phyloP scores from a whole-genome alignment of 2,329 filamentous ascomycete species.

The Phialophora verrucosa region DNA sequence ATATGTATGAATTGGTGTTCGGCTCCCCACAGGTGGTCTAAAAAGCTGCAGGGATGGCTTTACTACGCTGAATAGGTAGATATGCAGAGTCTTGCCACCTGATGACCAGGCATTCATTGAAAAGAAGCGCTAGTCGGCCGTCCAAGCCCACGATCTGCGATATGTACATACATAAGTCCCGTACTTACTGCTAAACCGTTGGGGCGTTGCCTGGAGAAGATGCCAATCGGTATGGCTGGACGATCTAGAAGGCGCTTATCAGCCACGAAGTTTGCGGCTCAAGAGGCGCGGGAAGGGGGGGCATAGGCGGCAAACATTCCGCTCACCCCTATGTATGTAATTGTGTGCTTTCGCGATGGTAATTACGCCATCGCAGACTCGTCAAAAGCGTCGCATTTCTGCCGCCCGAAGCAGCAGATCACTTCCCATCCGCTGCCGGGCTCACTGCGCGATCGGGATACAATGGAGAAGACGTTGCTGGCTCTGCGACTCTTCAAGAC shows the following conservation, averaged over 20 bases:
- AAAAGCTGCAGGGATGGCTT: not conserved
- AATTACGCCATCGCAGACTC: not conserved
- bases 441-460: not conserved
- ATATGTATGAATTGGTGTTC: not conserved
- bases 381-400: not conserved
- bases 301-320: not conserved
- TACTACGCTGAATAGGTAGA: not conserved
- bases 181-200: not conserved
- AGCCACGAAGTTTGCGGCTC: not conserved
- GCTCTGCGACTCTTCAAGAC: not conserved
- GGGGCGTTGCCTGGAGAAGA: not conserved
- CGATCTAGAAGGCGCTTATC: not conserved
- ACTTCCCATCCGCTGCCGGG: not conserved
- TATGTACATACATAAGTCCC: not conserved
- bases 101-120: not conserved
- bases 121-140: not conserved
- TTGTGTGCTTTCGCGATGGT: not conserved
- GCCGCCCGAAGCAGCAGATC: not conserved
- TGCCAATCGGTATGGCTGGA: not conserved
- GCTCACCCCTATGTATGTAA: not conserved
- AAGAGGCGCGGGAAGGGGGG: not conserved
- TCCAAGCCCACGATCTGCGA: no score
- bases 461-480: not conserved
- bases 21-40: not conserved
- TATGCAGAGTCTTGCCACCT: not conserved